A percentile compares a stretch with the other conserved stretches of the same genome.
Evolutionary conservation across 2,329 filamentous ascomycete genomes (phyloP).

Genomic region (Penicillium decumbens): DNA sequence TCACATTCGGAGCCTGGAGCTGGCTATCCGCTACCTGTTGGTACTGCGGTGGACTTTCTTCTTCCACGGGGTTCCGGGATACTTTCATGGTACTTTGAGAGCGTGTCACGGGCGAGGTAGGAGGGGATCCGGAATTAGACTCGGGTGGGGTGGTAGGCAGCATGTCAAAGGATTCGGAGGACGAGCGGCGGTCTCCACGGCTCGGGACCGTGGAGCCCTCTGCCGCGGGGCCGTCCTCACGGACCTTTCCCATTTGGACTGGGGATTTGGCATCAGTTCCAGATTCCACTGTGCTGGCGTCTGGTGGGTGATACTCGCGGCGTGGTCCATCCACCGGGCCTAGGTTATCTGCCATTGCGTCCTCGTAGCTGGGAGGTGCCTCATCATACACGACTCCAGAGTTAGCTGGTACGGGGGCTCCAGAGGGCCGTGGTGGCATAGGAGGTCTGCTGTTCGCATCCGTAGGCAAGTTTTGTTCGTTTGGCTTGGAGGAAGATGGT

Average conservation of each 20-base stretch:
- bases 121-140: slow-evolving; percentile 33
- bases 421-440: slow-evolving; percentile 39
- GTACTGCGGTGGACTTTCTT: slow-evolving; percentile 33
- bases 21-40: slow-evolving; percentile 24
- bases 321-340: slow-evolving; percentile 68
- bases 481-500: slow-evolving; percentile 21
- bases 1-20: slow-evolving; percentile 9
- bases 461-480: slow-evolving; percentile 1
- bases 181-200: slow-evolving; percentile 25
- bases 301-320: slow-evolving; percentile 47
- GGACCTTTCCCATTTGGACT: slow-evolving; percentile 28
- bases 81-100: slow-evolving; percentile 33
- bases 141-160: slow-evolving; percentile 36
- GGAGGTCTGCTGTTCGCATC: slow-evolving; percentile 30
- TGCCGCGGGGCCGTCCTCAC: slow-evolving; percentile 24
- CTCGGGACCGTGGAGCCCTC: slow-evolving; percentile 20
- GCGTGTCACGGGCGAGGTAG: slow-evolving; percentile 28
- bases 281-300: slow-evolving; percentile 31
- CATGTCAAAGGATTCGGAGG: slow-evolving; percentile 40
- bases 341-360: slow-evolving; percentile 76
- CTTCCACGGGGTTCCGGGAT: slow-evolving; percentile 21
- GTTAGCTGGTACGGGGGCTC: slow-evolving; percentile 22
- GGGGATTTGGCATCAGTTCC: slow-evolving; percentile 38
- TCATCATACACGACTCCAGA: slow-evolving; percentile 52
- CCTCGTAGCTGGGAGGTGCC: slow-evolving; percentile 91